Conservation (phyloP, 768 basidiomycete genomes). For the Boletus rufocinnamomeus region DNA sequence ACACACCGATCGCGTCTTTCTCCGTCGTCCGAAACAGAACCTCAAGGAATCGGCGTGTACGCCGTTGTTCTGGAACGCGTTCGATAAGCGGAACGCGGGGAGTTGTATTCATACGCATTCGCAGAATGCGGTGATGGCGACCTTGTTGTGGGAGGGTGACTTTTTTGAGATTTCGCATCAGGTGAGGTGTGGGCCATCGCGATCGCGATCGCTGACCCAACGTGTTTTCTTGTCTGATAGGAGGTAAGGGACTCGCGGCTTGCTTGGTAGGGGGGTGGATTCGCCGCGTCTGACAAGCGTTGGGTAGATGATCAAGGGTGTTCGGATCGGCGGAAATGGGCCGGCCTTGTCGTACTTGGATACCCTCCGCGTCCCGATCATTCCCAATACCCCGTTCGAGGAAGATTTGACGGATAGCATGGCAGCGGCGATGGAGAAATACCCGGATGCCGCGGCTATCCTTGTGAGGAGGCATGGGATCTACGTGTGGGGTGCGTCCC, state of each 20-base stretch:
- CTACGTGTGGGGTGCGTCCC: constrained; percentile 78
- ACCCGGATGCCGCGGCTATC: constrained; percentile 76
- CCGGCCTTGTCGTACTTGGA: constrained; percentile 80
- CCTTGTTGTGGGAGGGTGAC: constrained; percentile 69
- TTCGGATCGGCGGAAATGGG: constrained; percentile 75
- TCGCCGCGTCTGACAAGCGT: background rate
- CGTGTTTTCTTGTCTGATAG: constrained; percentile 26
- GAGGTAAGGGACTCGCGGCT: constrained; percentile 38
- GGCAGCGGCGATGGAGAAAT: constrained; percentile 79
- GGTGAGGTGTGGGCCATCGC: constrained; percentile 36
- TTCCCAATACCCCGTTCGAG: constrained; percentile 89
- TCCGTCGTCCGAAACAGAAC: constrained; percentile 67
- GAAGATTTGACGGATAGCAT: constrained; percentile 88
- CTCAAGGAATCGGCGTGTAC: constrained; percentile 89
- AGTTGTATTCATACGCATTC: constrained; percentile 93
- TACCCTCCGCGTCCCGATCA: constrained; percentile 83
- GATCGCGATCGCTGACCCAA: constrained; percentile 5
- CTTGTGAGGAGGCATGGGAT: constrained; percentile 80
- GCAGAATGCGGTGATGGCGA: constrained; percentile 88
- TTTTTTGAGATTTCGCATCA: constrained; percentile 84
- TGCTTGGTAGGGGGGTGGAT: too few relatives aligned
- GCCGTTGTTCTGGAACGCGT: constrained; percentile 91
- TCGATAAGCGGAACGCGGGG: constrained; percentile 73
- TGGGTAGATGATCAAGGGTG: constrained; percentile 86
- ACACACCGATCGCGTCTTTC: constrained; percentile 70